Base-by-base conservation (phyloP, 371 early-diverging fungal genomes). In the Rhizopus sp. region DNA sequence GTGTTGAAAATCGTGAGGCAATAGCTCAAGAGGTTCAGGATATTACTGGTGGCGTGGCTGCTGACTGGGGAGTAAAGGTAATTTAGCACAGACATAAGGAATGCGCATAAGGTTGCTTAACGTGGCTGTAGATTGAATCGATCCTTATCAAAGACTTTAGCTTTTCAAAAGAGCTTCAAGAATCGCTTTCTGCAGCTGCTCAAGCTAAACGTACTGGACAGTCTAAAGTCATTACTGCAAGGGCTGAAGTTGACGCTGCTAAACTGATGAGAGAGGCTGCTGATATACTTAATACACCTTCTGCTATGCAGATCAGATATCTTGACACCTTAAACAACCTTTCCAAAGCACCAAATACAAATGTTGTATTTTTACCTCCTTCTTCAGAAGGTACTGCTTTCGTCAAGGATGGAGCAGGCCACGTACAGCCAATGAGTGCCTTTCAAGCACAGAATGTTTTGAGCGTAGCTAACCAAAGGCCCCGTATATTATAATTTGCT, bases 221-320 rank as follows among this genome's bases (percentile, higher is more conserved):
- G 69, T 83, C 89, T 34, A 94, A 93, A 75, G 86, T 96, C 39
- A 96, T 96, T 61, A 84, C 88, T 23, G 96, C 96, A 0, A 73
- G 85, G 57, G 95, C 96, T 8, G 96, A 95, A 60, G 96, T 96
- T 1, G 91, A 95, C 35, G 78, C 92, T 7, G 95, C 96, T 16
- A 94, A 90, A 62, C 67, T 96, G 50, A 96, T 96, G 96, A 80
- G 96, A 42, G 90, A 95, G 59, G 95, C 96, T 12, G 88, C 92
- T 0, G 88, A 88, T 57, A 80, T 89, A 55, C 69, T 88, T 31
- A 84, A 69, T 58, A 78, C 79, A 8, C 84, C 85, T n/a, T 84
- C 90, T 2, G 93, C 91, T 2, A 89, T 85, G 88, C 93, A 93
- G 63, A 93, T 93, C 50, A 84, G 93, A 29, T 93, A 93, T 57